Base-by-base conservation (phyloP, 768 basidiomycete species). In the Russula brevipes region DNA sequence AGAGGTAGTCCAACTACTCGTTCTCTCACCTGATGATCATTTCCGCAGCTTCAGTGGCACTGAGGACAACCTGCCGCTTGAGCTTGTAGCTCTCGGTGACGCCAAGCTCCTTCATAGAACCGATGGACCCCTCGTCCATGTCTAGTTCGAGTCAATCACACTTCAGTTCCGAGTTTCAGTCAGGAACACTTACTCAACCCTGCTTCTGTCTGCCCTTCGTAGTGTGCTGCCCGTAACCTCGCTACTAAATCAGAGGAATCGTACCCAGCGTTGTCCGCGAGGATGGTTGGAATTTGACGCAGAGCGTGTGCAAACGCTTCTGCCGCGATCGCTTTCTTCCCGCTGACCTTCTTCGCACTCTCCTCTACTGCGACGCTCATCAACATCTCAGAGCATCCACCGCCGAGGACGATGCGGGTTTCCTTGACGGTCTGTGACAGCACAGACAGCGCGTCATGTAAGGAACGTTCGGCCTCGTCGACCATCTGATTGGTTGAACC, bases 401-500 rank as follows among this genome's bases (percentile, higher is more conserved):
- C 97, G 4, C 97, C 97, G 35, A 98, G 86, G 3, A 93, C 90
- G 3, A 92, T 83, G 44, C 97, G 83, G 2, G 96, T 96, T 80
- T 99, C 97, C 77, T 93, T 95, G 65, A 97, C 94, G 0, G 96
- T 98, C 72, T 99, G 97, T 16, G 95, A 96, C 16, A 99, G 81
- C 4, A 99, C 97, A 0, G 94, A 96, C 10, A 99, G 87, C 4
- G 97, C 97, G 68, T 99, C 97, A 72, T 98, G 97, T 50, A 99
- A 78, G 1, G 96, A 98, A 11, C 97, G 88, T 71, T 98, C 97
- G 1, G 97, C 97, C 74, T 99, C 97, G 70, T 98, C 97, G 31
- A 99, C 89, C 96, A 99, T 99, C 73, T 99, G 97, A 65, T 88
- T 89, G 24, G 97, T 98, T 44, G 95, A 97, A 14, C 97, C 97